Evolutionary conservation across 208 protist species (phyloP).

Genomic region (Acanthamoeba divionensis): DNA sequence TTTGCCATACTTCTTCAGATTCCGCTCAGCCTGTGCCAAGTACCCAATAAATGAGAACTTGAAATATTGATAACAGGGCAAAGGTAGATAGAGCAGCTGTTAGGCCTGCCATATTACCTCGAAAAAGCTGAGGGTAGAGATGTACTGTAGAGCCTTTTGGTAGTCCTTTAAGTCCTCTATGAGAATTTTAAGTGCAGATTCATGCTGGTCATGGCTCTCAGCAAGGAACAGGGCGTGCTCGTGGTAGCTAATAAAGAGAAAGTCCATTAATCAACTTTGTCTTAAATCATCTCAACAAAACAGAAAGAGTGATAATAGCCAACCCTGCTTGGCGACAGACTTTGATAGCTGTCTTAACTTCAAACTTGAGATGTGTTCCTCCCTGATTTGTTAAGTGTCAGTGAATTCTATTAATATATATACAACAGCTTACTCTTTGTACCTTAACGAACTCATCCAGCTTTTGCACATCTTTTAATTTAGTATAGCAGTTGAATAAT

Average conservation of each 20-base stretch:
- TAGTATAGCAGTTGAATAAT: constrained; percentile 95
- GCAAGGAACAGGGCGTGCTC: constrained; percentile 32
- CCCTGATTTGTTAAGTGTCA: background rate
- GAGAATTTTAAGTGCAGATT: constrained; percentile 88
- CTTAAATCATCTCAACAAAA: background rate
- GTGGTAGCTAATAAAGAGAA: background rate
- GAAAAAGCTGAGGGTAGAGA: constrained; percentile 80
- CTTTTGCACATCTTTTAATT: constrained; percentile 88
- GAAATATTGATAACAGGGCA: background rate
- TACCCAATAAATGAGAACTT: background rate
- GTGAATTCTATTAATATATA: background rate
- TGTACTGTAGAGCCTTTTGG: constrained; percentile 79
- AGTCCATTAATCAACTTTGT: background rate
- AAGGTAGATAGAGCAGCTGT: background rate
- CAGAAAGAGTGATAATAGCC: constrained; percentile 40
- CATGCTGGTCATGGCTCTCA: constrained; percentile 82
- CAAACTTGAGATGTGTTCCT: constrained; percentile 85
- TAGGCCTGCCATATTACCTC: constrained; percentile 46
- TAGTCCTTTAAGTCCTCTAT: constrained; percentile 80
- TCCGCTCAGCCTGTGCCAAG: constrained; percentile 78
- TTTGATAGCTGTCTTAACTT: constrained; percentile 91
- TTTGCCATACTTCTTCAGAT: constrained; percentile 87
- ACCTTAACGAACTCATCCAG: constrained; percentile 89
- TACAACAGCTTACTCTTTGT: constrained; percentile 5
- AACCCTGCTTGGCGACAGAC: constrained; percentile 83